Base-by-base conservation (phyloP, 306 rosid species). In the Trifolium dubium region DNA sequence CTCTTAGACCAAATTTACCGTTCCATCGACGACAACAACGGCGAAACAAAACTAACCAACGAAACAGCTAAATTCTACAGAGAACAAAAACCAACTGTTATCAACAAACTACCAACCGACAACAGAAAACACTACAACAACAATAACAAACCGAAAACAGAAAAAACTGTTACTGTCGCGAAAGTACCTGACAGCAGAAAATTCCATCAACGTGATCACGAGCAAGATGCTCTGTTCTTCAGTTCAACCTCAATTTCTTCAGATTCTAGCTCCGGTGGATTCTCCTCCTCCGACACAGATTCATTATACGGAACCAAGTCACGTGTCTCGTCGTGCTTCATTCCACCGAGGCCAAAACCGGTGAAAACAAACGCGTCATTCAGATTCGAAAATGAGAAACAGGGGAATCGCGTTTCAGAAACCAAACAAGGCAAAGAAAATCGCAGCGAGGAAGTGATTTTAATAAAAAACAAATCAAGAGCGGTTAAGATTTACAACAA, bases 271-370 rank as follows among this genome's bases (percentile, higher is more conserved):
- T 92, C 85, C 15, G 92, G 87, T 15, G 91, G 91, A 12, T 87
- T 92, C 83, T 95, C 98, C 0, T 91, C 97, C 59, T 95, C 98
- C 5, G 99, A 95, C 50, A 87, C 95, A 0, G 99, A 95, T 2
- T 87, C 96, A 5, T 2, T 82, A 12, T 54, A 18, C 32, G 5
- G 31, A 54, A 54, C 60, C 2, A 54, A 18, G 4, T 70, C 92
- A 6, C 79, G 76, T 1, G 55, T 85, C 4, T 81, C 55, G 1
- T 49, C 96, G 1, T 83, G 89, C 19, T 85, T 86, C 11, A 69
- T 78, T 1, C 87, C 89, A 12, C 28, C 77, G 2, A 60, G 83
- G 88, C 91, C 83, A 0, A 91, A 82, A 72, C 85, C 83, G 0
- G 74, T 79, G 4, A 82, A 87, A 8, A 83, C 88, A 8, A 68